A percentile compares a stretch with the other conserved stretches of the same genome.
phyloP scores from a whole-genome alignment of 768 basidiomycete genomes.

The Panellus pusillus region DNA sequence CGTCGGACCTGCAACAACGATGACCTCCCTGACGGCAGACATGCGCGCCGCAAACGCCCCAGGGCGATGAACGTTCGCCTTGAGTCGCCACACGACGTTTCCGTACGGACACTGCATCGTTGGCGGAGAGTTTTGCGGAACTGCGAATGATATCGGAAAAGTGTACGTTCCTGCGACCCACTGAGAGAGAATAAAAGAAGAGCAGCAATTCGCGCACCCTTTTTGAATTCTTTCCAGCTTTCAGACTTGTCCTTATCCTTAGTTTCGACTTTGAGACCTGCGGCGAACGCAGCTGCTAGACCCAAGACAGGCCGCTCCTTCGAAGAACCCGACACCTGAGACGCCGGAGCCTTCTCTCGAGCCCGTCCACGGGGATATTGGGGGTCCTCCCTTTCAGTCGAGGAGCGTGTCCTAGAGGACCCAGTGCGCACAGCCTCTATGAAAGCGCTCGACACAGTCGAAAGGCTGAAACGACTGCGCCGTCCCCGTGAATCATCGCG shows the following conservation, averaged over 20 bases:
- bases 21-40: constrained; percentile 67
- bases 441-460: constrained; percentile 50
- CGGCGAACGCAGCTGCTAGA: constrained; percentile 31
- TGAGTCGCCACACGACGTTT: constrained; percentile 74
- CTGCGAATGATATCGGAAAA: constrained; percentile 89
- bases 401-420: constrained; percentile 35
- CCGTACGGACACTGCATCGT: constrained; percentile 75
- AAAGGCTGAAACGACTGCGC: constrained; percentile 52
- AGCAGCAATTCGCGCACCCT: constrained; percentile 50
- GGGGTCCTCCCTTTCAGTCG: constrained; percentile 26
- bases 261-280: constrained; percentile 31
- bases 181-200: background rate
- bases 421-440: constrained; percentile 51
- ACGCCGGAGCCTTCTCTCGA: constrained; percentile 26
- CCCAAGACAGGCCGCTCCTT: constrained; percentile 36
- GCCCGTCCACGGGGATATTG: constrained; percentile 34
- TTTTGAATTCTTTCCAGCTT: constrained; percentile 86
- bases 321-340: constrained; percentile 19
- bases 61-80: constrained; percentile 80
- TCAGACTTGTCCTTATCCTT: constrained; percentile 42
- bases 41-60: constrained; percentile 78
- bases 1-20: constrained; percentile 70
- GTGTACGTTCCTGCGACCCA: constrained; percentile 73
- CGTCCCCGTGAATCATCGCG: constrained; percentile 29
- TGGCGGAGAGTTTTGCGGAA: constrained; percentile 80